Conservation (phyloP, 495 filamentous ascomycete genomes). For the Talaromyces ruber region DNA sequence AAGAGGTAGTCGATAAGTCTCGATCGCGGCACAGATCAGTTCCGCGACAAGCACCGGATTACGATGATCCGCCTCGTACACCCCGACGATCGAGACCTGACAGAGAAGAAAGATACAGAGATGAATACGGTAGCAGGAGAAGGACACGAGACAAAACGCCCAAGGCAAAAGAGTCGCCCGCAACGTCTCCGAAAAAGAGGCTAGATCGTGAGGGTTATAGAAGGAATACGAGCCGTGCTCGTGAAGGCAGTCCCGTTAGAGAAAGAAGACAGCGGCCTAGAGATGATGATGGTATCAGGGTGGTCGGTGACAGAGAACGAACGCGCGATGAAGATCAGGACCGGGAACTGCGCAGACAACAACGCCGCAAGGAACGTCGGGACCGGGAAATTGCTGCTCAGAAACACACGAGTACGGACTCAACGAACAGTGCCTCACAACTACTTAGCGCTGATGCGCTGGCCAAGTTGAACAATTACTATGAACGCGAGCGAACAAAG, state of each 20-base stretch:
- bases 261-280: constrained; percentile 12
- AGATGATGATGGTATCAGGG: background rate
- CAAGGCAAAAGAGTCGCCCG: constrained; percentile 27
- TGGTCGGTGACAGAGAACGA: background rate
- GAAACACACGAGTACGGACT: constrained; percentile 34
- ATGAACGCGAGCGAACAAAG: constrained; percentile 25
- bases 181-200: constrained; percentile 24
- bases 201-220: constrained; percentile 21
- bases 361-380: constrained; percentile 9
- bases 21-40: background rate
- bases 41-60: background rate
- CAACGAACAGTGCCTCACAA: constrained; percentile 30
- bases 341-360: constrained; percentile 11
- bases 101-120: background rate
- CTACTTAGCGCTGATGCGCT: constrained; percentile 45
- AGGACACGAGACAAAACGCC: constrained; percentile 18
- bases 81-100: constrained; percentile 4
- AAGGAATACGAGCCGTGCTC: constrained; percentile 7
- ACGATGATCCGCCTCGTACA: background rate
- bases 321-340: constrained; percentile 7
- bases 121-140: background rate
- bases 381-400: constrained; percentile 11
- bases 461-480: constrained; percentile 51
- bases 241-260: constrained; percentile 18
- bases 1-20: background rate